Percentiles rank a stretch among this genome's conserved stretches.
phyloP scores from a whole-genome alignment of 2,329 filamentous ascomycete species.

The Talaromyces sp. region DNA sequence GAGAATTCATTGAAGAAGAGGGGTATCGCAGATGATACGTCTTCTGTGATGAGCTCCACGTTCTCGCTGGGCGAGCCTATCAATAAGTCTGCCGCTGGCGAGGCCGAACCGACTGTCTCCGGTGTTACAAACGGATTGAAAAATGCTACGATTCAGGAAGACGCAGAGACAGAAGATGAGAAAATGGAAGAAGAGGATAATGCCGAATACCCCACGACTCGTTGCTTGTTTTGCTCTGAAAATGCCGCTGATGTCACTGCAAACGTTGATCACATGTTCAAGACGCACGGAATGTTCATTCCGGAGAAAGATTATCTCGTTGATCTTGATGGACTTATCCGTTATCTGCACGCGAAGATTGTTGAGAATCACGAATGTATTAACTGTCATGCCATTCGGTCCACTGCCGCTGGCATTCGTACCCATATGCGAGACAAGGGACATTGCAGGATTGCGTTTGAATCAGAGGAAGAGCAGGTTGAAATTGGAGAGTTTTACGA shows the following conservation, averaged over 20 bases:
- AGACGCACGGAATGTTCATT: conserved; percentile 91
- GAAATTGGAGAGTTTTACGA: conserved; percentile 97
- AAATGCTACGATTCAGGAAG: conserved; percentile 53
- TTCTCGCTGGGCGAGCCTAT: conserved; percentile 85
- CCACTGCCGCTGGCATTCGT: conserved; percentile 73
- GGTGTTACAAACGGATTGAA: conserved; percentile 74
- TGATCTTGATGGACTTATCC: conserved; percentile 74
- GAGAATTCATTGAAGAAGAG: conserved; percentile 47
- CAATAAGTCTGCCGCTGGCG: conserved; percentile 45
- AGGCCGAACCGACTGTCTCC: conserved; percentile 51
- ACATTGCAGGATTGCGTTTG: conserved; percentile 94
- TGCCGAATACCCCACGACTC: conserved; percentile 45
- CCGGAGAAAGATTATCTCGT: conserved; percentile 82
- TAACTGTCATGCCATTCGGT: conserved; percentile 78
- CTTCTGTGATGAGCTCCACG: conserved; percentile 82
- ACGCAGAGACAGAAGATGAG: conserved; percentile 36
- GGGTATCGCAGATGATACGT: conserved; percentile 59
- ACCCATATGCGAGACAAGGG: conserved; percentile 97
- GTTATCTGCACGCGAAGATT: conserved; percentile 74
- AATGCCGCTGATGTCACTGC: conserved; percentile 69
- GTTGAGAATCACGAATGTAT: conserved; percentile 77
- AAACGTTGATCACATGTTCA: conserved; percentile 84
- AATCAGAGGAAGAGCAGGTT: conserved; percentile 80
- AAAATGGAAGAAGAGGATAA: conserved; percentile 30
- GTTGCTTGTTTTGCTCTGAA: conserved; percentile 90